These are phyloP conservation scores for Dichotomocladium elegans DNA, from an alignment of 371 early-diverging fungal species.

Conservation along the genomic window DNA sequence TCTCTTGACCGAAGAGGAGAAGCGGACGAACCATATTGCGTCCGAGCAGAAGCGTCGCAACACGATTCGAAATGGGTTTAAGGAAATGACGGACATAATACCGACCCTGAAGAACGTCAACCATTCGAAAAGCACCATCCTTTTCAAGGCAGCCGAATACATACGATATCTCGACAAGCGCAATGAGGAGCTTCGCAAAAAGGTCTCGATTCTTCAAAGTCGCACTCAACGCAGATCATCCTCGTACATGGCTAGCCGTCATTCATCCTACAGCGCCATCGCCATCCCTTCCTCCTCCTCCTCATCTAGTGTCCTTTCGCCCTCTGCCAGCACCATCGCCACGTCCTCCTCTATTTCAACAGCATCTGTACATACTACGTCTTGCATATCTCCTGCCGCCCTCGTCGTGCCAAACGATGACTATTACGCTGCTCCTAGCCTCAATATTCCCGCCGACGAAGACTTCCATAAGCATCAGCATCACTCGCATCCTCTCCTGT, in stretches of 20 bases:
- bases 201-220: constrained; percentile 47
- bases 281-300: constrained; percentile 1
- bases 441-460: constrained; percentile 21
- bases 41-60: constrained; percentile 84
- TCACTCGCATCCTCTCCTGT: not conserved
- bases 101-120: constrained; percentile 62
- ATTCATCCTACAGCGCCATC: constrained; percentile 6
- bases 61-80: constrained; percentile 82
- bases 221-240: constrained; percentile 13
- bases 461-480: constrained; percentile 11
- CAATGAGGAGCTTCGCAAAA: constrained; percentile 51
- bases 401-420: constrained; percentile 16
- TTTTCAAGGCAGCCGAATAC: constrained; percentile 54
- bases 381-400: constrained; percentile 7
- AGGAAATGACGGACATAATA: constrained; percentile 61
- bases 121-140: constrained; percentile 50
- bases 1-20: constrained; percentile 81
- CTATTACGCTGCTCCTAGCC: constrained; percentile 8
- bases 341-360: constrained; percentile 4
- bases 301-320: not conserved
- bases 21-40: constrained; percentile 50
- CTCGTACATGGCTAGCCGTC: not conserved
- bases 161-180: constrained; percentile 42
- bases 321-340: too few species aligned
- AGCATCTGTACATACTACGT: not conserved